phyloP scores from a whole-genome alignment of 139 green algal genomes.

The Asterochloris erici region DNA sequence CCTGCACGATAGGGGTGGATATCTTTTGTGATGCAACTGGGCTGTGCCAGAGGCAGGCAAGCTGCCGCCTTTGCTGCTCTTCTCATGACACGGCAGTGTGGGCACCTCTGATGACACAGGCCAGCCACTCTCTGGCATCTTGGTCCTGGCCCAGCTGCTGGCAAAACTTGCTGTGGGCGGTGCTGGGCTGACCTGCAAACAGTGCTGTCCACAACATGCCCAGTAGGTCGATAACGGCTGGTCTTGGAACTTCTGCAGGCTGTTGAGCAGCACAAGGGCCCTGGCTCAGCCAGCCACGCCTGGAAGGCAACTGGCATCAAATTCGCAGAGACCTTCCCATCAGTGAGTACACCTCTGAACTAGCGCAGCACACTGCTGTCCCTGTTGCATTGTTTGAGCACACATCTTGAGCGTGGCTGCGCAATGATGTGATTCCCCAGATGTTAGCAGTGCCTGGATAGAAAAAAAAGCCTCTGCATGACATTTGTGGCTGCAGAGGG shows the following conservation, averaged over 20 bases:
- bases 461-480: background rate
- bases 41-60: no score
- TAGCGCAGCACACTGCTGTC: background rate
- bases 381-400: background rate
- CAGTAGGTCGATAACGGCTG: no score
- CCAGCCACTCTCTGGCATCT: background rate
- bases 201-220: no score
- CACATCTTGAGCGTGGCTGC: background rate
- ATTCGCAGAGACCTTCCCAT: background rate
- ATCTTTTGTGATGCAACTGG: no score
- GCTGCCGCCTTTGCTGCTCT: background rate
- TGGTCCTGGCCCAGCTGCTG: no score
- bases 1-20: no score
- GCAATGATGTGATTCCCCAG: background rate
- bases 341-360: background rate
- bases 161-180: background rate
- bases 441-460: background rate
- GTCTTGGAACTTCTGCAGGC: background rate
- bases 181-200: no score
- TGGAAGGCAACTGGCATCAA: slow-evolving; percentile 11
- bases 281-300: no score
- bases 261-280: no score
- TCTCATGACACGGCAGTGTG: slow-evolving; percentile 2
- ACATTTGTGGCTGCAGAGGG: background rate
- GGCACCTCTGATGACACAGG: background rate